Base-by-base conservation (phyloP, 2,329 filamentous ascomycete species). In the Epichloe gansuensis region DNA sequence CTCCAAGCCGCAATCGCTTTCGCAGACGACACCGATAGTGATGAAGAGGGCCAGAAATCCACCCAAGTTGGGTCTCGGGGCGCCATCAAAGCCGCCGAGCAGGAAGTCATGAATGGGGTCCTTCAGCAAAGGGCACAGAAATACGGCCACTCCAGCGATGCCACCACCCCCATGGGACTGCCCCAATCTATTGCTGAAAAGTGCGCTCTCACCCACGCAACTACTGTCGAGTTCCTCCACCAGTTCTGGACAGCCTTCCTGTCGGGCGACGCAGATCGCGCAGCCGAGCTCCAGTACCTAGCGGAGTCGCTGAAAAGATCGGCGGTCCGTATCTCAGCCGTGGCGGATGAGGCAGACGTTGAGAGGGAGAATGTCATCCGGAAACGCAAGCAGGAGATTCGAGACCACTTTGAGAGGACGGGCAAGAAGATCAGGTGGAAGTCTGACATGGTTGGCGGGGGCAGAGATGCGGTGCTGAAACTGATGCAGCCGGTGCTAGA, bases 201-300 rank as follows among this genome's bases (percentile, higher is more conserved):
- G 51, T 82, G 79, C 58, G 70, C 69, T 41, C 67, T 81, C 51
- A 95, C 91, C 0, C 89, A 97, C 65, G 90, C 90, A 50, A 98
- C 93, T 0, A 94, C 89, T 0, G 85, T 87, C 39, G 93, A 98
- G 63, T 98, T 97, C 62, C 73, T 98, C n/a, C 87, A 91, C 60
- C 94, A 97, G 66, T 98, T 98, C 71, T 98, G 91, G 91, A 78
- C 81, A 36, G 82, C 90, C 0, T 98, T 95, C 63, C 76, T 95
- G 27, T 96, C 90, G 0, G 91, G 90, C 13, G 88, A 96, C 63
- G 71, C 87, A 1, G 84, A 88, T 54, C 83, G 88, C 36, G 87
- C 88, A 0, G 76, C 76, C 42, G 91, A 98, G 68, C 76, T 96
- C 13, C 81, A 83, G 6, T 89, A 87, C 55, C 76, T 96, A 46